Evolutionary conservation across 1,284 basidiomycete genomes (phyloP).

Genomic region (Prillingera fragicola): DNA sequence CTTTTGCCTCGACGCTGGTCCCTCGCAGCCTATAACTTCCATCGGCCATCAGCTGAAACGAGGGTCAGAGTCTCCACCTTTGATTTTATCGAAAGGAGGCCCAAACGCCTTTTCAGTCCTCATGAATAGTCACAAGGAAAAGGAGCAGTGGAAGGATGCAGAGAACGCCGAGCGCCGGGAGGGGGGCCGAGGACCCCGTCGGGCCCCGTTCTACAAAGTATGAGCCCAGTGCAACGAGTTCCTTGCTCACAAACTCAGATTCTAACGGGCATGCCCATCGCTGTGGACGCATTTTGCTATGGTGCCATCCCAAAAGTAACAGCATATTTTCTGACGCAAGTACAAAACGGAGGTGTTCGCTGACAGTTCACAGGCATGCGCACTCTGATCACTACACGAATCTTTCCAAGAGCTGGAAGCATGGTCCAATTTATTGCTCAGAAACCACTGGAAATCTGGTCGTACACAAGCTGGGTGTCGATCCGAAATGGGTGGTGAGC

Average conservation of each 20-base stretch:
- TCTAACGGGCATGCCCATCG: slow-evolving; percentile 94
- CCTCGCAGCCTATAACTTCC: slow-evolving; percentile 3
- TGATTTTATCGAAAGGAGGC: slow-evolving; percentile 19
- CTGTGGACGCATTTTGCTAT: slow-evolving; percentile 92
- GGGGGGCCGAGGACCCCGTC: slow-evolving; percentile 56
- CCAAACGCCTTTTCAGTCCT: slow-evolving; percentile 67
- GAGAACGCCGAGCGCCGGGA: slow-evolving; percentile 45
- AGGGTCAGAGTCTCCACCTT: background rate
- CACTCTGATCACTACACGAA: slow-evolving; percentile 94
- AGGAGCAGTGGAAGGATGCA: slow-evolving; percentile 76
- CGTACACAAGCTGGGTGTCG: slow-evolving; percentile 79
- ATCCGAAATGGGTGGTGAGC: slow-evolving; percentile 77
- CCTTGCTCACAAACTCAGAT: slow-evolving; percentile 34
- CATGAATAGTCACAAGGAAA: slow-evolving; percentile 75
- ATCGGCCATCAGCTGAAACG: background rate
- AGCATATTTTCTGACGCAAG: slow-evolving; percentile 82
- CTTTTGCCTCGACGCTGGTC: slow-evolving; percentile 36
- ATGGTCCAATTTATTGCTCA: slow-evolving; percentile 92
- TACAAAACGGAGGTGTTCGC: slow-evolving; percentile 1
- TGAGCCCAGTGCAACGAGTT: slow-evolving; percentile 38
- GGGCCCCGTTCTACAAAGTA: slow-evolving; percentile 91
- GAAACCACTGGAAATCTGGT: slow-evolving; percentile 85
- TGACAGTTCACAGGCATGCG: slow-evolving; percentile 61
- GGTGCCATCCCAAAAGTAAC: slow-evolving; percentile 80
- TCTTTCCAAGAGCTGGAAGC: slow-evolving; percentile 76